Evolutionary conservation across 1,284 basidiomycete genomes (phyloP).

Genomic region (Ustilago trichophora): DNA sequence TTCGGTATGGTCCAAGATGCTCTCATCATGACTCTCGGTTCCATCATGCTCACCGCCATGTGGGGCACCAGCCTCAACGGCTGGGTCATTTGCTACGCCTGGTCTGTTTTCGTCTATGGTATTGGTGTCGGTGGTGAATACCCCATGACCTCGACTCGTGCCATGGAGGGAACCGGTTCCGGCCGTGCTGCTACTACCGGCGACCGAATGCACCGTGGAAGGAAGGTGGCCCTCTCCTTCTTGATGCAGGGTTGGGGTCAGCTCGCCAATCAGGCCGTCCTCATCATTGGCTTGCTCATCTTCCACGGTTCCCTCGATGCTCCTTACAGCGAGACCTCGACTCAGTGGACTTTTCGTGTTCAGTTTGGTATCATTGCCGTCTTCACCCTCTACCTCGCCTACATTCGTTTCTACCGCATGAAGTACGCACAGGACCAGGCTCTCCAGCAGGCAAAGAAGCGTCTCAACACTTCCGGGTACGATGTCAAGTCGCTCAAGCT

Average conservation of each 20-base stretch:
- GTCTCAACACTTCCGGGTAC: conserved; percentile 69
- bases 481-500: conserved; percentile 70
- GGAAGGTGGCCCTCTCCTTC: conserved; percentile 71
- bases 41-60: conserved; percentile 71
- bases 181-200: conserved; percentile 67
- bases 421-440: conserved; percentile 67
- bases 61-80: conserved; percentile 71
- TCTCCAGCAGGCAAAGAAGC: conserved; percentile 69
- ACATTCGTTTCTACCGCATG: conserved; percentile 70
- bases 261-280: conserved; percentile 70
- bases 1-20: conserved; percentile 69
- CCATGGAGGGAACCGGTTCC: conserved; percentile 69
- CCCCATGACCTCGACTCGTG: conserved; percentile 71
- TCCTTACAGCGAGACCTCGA: conserved; percentile 68
- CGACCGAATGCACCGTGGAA: conserved; percentile 72
- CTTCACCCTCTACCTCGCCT: conserved; percentile 71
- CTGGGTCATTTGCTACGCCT: conserved; percentile 72
- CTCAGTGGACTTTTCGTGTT: conserved; percentile 71
- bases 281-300: conserved; percentile 71
- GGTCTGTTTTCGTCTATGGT: conserved; percentile 70
- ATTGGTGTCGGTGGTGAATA: conserved; percentile 70
- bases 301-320: conserved; percentile 68
- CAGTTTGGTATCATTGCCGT: conserved; percentile 71
- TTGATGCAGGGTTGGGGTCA: conserved; percentile 72
- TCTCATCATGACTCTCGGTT: conserved; percentile 68